Conservation (phyloP, 140 eudicot genomes). For the Oenanthe javanica region DNA sequence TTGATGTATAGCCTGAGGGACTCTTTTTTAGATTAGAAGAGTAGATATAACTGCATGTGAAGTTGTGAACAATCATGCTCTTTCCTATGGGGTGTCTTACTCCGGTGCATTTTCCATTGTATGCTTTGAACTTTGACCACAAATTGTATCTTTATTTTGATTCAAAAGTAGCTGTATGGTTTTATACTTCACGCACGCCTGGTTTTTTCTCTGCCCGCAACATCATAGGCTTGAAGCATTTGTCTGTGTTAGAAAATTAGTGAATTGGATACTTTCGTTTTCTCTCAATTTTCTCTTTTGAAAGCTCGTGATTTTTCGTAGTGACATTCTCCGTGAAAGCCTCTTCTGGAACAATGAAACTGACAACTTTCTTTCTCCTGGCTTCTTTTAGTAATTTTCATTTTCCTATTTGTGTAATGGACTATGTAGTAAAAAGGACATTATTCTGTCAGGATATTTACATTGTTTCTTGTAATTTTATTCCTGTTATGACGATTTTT, state of each 20-base stretch:
- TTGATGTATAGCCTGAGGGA: neutral
- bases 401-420: neutral
- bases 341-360: neutral
- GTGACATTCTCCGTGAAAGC: neutral
- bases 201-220: neutral
- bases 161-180: neutral
- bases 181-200: neutral
- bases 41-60: neutral
- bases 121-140: neutral
- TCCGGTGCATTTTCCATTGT: neutral
- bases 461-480: neutral
- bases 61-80: neutral
- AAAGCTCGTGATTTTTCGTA: neutral
- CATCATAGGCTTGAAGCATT: neutral
- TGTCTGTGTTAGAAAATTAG: neutral
- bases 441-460: neutral
- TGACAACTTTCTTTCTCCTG: neutral
- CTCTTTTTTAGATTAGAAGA: neutral
- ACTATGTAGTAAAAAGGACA: neutral
- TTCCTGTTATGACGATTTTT: constrained; percentile 6
- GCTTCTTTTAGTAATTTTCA: neutral
- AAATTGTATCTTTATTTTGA: neutral
- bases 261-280: neutral
- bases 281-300: neutral
- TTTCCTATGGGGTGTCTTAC: neutral